Percentiles rank a stretch among this genome's conserved stretches.
phyloP scores from a whole-genome alignment of 1,139 yeast genomes.

The Hansenula lynferdii region DNA sequence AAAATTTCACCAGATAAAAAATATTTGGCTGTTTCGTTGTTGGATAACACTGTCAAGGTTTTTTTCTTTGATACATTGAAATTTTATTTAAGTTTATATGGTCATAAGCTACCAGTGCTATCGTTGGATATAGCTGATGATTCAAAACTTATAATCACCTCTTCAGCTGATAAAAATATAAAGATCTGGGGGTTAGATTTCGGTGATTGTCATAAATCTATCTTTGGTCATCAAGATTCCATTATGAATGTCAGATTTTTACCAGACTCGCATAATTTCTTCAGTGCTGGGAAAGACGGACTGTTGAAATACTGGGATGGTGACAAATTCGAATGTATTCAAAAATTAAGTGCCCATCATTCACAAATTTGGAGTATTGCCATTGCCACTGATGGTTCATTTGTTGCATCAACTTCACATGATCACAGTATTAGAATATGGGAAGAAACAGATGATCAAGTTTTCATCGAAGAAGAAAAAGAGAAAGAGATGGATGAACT shows the following conservation, averaged over 20 bases:
- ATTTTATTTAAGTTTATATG: constrained; percentile 83
- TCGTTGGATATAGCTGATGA: constrained; percentile 88
- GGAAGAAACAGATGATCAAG: constrained; percentile 91
- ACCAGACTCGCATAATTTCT: constrained; percentile 82
- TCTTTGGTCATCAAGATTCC: constrained; percentile 95
- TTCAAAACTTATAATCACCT: constrained; percentile 80
- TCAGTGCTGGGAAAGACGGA: constrained; percentile 88
- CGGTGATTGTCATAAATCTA: constrained; percentile 96
- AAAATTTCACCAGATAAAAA: constrained; percentile 79
- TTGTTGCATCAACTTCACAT: constrained; percentile 84
- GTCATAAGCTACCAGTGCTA: constrained; percentile 91
- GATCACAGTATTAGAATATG: constrained; percentile 91
- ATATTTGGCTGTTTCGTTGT: constrained; percentile 74
- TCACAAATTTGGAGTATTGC: constrained; percentile 92
- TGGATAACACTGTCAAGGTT: constrained; percentile 92
- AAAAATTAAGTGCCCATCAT: constrained; percentile 82
- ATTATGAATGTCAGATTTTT: constrained; percentile 84
- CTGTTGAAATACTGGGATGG: constrained; percentile 97
- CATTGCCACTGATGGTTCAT: constrained; percentile 65
- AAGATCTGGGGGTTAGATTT: constrained; percentile 98
- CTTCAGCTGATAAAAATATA: constrained; percentile 95
- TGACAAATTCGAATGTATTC: constrained; percentile 91
- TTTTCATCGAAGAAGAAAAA: constrained; percentile 91
- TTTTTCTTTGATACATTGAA: constrained; percentile 84
- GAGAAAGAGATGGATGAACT: constrained; percentile 93